Evolutionary conservation across 2,329 filamentous ascomycete species (phyloP), one percentile per base, ranked within the genome.

Genomic region (Talaromyces atroroseus): DNA sequence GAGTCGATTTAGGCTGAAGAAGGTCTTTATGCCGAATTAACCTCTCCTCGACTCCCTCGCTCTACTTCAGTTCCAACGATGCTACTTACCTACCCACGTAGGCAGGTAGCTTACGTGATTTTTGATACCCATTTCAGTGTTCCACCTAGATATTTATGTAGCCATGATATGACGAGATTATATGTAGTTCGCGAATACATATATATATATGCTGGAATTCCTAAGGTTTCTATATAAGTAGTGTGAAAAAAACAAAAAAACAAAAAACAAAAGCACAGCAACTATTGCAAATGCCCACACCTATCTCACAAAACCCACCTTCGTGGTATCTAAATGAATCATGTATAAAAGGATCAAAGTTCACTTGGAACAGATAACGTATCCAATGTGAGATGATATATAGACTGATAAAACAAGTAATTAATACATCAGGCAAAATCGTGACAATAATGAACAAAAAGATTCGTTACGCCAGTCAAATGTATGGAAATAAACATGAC

Each of bases 11-110:
- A 70, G 77, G 36, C 72, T 77, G 54, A 71, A 70, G 60, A 80
- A 78, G 71, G 77, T 80, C 1, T 80, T 80, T 56, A 60, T 62
- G 14, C 71, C 71, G 10, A 62, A 51, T 6, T 58, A 54, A 29
- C 8, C 16, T 36, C 7, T n/a, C n/a, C n/a, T n/a, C n/a, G n/a
- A 29, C 8, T 5, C 26, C 4, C 26, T 29, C 4, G 4, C 4
- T 29, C 8, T 8, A 29, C 8, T 29, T 29, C 26, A 29, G 5
- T 29, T 29, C 26, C 26, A 29, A 29, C 8, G 26, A 29, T 29
- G 26, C 8, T 29, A 8, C 26, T 8, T 29, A 8, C 26, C n/a
- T n/a, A n/a, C n/a, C n/a, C n/a, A n/a, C n/a, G n/a, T n/a, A n/a
- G n/a, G n/a, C n/a, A n/a, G n/a, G n/a, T 36, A 29, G 5, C 32